Evolutionary conservation across 2,329 filamentous ascomycete genomes (phyloP), one percentile per base, ranked within the genome.

Genomic region (Colletotrichum higginsianum): DNA sequence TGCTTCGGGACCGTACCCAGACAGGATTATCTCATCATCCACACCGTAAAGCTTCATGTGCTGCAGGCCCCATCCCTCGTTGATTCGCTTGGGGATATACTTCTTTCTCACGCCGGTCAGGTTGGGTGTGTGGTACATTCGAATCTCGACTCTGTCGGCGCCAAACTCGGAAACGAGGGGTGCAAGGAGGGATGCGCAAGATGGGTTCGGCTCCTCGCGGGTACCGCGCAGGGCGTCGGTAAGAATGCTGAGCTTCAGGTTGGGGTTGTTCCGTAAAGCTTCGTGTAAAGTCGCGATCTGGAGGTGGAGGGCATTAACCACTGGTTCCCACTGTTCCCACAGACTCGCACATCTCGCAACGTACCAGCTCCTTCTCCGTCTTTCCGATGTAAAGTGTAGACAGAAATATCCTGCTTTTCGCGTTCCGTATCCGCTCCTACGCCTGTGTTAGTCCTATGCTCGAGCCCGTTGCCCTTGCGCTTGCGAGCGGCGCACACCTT

Each of bases 21-120:
- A 97, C 77, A 99, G 90, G 75, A 99, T 96, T 69, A 99, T 93
- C 81, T 98, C 95, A 78, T 99, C 95, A 77, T 99, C 96, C 26
- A 98, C 86, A 0, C 96, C 96, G 77, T 99, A 99, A 0, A 99
- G 86, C 86, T 99, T 99, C 96, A 99, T 99, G 79, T 99, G 96
- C 80, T 99, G 96, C 73, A 99, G 83, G 1, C 96, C 96, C 96
- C 96, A 99, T 21, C 96, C 96, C 83, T 99, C 96, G 76, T 99
- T 99, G 80, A 99, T 96, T 23, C 96, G 89, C 79, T 90, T 94
- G 0, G 96, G 96, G 2, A 98, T 90, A 75, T 93, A 86, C 77
- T 91, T 91, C 83, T 98, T 98, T 61, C 92, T 90, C 68, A 97
- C 76, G 0, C 96, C 96, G 3, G 94, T 97, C 74, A 99, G 83